Conservation (phyloP, 257 asterid species). For the Scutellaria galericulata region DNA sequence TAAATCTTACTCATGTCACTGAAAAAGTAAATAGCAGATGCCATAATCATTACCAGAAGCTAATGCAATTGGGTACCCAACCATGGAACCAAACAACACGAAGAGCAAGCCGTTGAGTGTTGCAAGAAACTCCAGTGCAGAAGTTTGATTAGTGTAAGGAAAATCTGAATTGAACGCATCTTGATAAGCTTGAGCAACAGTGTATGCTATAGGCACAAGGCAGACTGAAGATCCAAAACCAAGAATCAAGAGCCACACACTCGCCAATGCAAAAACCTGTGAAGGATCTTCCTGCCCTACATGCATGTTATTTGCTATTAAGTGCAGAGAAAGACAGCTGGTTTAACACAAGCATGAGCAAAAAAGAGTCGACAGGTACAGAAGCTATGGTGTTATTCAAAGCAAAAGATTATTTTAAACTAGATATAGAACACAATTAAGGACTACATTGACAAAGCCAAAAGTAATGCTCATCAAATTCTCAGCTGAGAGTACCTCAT, state of each 20-base stretch:
- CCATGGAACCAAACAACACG: constrained; percentile 75
- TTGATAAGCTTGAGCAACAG: constrained; percentile 69
- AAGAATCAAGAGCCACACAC: constrained; percentile 89
- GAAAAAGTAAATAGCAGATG: constrained; percentile 16
- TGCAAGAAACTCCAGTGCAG: constrained; percentile 60
- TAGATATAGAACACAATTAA: constrained; percentile 1
- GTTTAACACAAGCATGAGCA: constrained; percentile 11
- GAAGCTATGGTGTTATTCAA: constrained; percentile 16
- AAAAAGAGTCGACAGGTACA: neutral
- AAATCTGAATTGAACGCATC: constrained; percentile 66
- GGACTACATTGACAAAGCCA: neutral
- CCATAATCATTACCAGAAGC: constrained; percentile 80
- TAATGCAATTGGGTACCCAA: constrained; percentile 89
- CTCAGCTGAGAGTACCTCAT: constrained; percentile 1
- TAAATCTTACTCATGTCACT: neutral
- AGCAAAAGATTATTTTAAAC: neutral
- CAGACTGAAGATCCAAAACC: constrained; percentile 82
- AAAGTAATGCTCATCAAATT: constrained; percentile 13
- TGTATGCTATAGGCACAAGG: constrained; percentile 70
- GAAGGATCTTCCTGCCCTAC: constrained; percentile 99
- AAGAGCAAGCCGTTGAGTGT: constrained; percentile 66
- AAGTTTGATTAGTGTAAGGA: constrained; percentile 53
- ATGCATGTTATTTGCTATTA: constrained; percentile 68
- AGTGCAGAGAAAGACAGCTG: constrained; percentile 42
- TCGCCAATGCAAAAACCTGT: constrained; percentile 87